phyloP scores from a whole-genome alignment of 2,329 filamentous ascomycete species.

The Plenodomus biglobosus region DNA sequence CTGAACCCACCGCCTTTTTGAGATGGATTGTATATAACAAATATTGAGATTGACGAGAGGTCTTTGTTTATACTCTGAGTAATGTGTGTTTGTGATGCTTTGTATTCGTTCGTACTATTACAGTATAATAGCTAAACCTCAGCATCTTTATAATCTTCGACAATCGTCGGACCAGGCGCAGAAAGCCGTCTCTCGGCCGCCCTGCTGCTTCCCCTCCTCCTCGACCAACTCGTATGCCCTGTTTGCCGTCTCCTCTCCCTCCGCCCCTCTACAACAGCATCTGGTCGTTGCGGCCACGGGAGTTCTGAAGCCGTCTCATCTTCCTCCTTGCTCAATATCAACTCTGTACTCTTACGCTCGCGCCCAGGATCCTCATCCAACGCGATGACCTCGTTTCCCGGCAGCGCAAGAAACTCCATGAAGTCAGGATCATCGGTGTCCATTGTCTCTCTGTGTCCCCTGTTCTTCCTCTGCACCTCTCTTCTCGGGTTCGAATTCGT shows the following conservation, averaged over 20 bases:
- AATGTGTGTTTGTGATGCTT: no score
- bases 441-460: background rate
- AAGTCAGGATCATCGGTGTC: background rate
- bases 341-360: background rate
- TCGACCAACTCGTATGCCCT: background rate
- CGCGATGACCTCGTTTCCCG: background rate
- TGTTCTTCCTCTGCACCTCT: background rate
- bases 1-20: constrained; percentile 58
- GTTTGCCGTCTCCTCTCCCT: background rate
- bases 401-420: background rate
- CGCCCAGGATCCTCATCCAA: background rate
- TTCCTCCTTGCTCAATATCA: background rate
- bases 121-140: no score
- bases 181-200: background rate
- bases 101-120: no score
- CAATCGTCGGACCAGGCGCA: no score
- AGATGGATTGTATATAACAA: no score
- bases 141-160: no score
- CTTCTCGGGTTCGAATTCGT: background rate
- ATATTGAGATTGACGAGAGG: no score
- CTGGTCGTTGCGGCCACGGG: background rate
- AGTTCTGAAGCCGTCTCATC: background rate
- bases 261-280: background rate
- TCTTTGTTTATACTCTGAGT: no score
- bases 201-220: background rate